Evolutionary conservation across 495 filamentous ascomycete genomes (phyloP), one percentile per base, ranked within the genome.

Genomic region (Penicillium verhagenii): DNA sequence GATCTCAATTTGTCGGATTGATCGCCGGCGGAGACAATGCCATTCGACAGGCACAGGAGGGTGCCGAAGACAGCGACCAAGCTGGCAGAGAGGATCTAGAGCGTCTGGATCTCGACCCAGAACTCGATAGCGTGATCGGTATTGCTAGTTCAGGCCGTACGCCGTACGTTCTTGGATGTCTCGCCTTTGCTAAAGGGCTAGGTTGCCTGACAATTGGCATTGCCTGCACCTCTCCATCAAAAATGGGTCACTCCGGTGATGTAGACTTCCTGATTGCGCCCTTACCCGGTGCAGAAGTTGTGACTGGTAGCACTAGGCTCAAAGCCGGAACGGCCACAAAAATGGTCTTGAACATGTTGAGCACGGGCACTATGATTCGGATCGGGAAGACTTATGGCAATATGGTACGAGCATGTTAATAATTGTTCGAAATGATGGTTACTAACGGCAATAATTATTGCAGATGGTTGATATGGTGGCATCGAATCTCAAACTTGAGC

Each of bases 131-230:
- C 14, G 39, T 75, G 18, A 72, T 73, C 16, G 71, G 71, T 0
- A 75, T 75, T 45, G 71, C 71, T 11, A 70, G 70, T n/a, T 76
- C 73, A 0, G 73, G 73, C 0, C 65, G 72, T 11, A 74, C 72
- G 1, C 73, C 73, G 1, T 76, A 73, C 49, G 73, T 74, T 0
- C 48, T 75, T 2, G 71, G 68, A 11, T 66, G 68, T 50, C 59
- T 75, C 25, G 57, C 57, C 1, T 73, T 65, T 52, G 67, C 65
- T 1, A 72, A 72, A 35, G 46, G 52, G 6, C 31, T 68, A 21
- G 71, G 68, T 0, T 70, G 67, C 45, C 44, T 69, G 16, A 76
- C 72, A 2, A 59, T 74, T 21, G 72, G 64, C 3, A 59, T 75
- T 19, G 67, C 60, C 6, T 73, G 71, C 50, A 50, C 64, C 20